Evolutionary conservation across 1,284 basidiomycete genomes (phyloP), one percentile per base, ranked within the genome.

Genomic region (Ceratorhiza oryzae-sativae): DNA sequence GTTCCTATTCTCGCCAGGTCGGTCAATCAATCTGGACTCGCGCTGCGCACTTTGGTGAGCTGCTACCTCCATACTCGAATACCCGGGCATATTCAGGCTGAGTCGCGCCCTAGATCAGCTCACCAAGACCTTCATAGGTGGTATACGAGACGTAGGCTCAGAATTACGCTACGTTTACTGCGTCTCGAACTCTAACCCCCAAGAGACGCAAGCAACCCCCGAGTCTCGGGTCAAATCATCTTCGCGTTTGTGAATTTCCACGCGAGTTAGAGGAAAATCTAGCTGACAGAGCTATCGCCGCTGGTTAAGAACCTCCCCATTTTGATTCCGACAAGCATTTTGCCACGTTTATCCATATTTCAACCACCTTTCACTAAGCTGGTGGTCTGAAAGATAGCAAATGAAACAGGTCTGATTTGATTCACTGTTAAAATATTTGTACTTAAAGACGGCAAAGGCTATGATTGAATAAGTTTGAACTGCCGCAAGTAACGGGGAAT

Each of bases 191-290:
- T 58, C 56, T 58, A 41, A 58, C 32, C 56, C n/a, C 39, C 56
- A 41, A 39, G 56, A 32, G 20, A 23, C 18, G 25, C 32, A 32
- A 53, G 51, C 18, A 32, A 15, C 34, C 34, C 53, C 27, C n/a
- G 18, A n/a, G 34, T 20, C 34, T 56, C 18, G 56, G 56, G 56
- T 41, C 56, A 18, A 34, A 13, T 23, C 3, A 23, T 20, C 30
- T 8, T 39, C 41, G 39, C n/a, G 39, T 39, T n/a, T 25, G 39
- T 62, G 9, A 70, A 73, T 63, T 75, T 73, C 27, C 73, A 75
- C 23, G 77, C 77, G 27, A 77, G 79, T 58, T 76, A 76, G n/a
- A 30, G 20, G n/a, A 25, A 20, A 41, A 39, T 13, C 6, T 39
- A 13, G 13, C 6, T 13, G 13, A 13, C 36, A 39, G 13, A 39